phyloP scores from a whole-genome alignment of 495 filamentous ascomycete genomes.

The Stereocaulon alpinum region DNA sequence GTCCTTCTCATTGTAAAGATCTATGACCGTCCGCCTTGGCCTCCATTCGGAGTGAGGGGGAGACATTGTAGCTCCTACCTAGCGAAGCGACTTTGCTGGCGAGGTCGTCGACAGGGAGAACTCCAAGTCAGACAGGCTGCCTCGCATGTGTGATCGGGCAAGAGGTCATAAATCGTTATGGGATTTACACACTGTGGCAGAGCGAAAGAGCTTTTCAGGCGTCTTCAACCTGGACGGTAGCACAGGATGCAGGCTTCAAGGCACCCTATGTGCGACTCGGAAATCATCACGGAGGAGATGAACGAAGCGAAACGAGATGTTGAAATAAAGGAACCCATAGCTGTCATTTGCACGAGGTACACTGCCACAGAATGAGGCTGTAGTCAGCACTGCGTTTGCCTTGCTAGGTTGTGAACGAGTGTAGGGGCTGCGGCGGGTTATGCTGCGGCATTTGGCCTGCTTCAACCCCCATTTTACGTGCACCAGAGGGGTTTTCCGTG shows the following conservation, averaged over 20 bases:
- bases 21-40: constrained; percentile 23
- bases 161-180: constrained; percentile 1
- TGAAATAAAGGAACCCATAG: background rate
- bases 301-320: background rate
- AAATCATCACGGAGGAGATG: background rate
- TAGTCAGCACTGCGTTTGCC: constrained; percentile 3
- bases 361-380: constrained; percentile 2
- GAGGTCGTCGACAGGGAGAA: background rate
- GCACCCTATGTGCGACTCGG: background rate
- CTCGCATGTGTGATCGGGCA: background rate
- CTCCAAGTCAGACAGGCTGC: background rate
- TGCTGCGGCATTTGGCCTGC: background rate
- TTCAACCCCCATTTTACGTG: background rate
- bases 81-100: background rate
- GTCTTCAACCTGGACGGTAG: background rate
- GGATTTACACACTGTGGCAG: background rate
- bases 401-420: background rate
- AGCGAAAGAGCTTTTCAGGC: background rate
- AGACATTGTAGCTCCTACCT: background rate
- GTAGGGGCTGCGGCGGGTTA: background rate
- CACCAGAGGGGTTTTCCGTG: background rate
- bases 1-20: constrained; percentile 23
- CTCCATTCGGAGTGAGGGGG: constrained; percentile 18
- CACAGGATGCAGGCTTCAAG: background rate
- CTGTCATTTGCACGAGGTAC: background rate